Conservation (phyloP, 345 rosid genomes). For the Salix brachista region DNA sequence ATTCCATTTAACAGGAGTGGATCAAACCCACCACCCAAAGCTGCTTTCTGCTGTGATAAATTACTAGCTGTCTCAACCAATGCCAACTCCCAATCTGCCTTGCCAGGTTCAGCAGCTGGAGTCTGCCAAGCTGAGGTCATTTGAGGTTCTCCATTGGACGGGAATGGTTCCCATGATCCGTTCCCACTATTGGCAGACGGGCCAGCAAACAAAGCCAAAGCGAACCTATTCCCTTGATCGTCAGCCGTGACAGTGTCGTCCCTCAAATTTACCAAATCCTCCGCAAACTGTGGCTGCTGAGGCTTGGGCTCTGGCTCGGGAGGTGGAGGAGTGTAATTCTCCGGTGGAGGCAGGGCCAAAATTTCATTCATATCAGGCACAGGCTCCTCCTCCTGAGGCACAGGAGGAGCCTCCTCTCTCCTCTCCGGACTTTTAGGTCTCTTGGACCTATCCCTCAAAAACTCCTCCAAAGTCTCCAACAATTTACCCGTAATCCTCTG, state of each 20-base stretch:
- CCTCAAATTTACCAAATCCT: slow-evolving; percentile 76
- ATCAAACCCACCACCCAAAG: slow-evolving; percentile 87
- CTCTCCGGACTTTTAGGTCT: slow-evolving; percentile 65
- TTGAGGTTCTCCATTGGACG: slow-evolving; percentile 50
- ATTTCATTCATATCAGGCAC: slow-evolving; percentile 59
- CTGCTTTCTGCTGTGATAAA: slow-evolving; percentile 59
- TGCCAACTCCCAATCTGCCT: slow-evolving; percentile 89
- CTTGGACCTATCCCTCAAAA: slow-evolving; percentile 74
- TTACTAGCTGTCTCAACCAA: slow-evolving; percentile 82
- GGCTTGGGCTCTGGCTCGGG: slow-evolving; percentile 40
- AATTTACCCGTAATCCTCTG: slow-evolving; percentile 78
- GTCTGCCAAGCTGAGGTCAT: slow-evolving; percentile 85
- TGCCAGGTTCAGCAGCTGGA: slow-evolving; percentile 76
- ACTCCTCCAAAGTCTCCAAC: slow-evolving; percentile 78
- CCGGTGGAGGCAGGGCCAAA: slow-evolving; percentile 81
- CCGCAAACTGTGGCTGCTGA: slow-evolving; percentile 48
- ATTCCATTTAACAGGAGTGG: slow-evolving; percentile 76
- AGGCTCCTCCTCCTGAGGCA: slow-evolving; percentile 32
- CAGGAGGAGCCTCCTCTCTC: slow-evolving; percentile 50
- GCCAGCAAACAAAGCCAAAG: slow-evolving; percentile 72
- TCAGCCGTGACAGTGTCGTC: slow-evolving; percentile 61
- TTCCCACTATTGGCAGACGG: slow-evolving; percentile 42
- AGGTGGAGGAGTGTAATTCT: slow-evolving; percentile 46
- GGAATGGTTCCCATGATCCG: slow-evolving; percentile 85
- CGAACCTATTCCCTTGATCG: slow-evolving; percentile 71